Conservation (phyloP, 768 basidiomycete species). For the Trametes punicea region DNA sequence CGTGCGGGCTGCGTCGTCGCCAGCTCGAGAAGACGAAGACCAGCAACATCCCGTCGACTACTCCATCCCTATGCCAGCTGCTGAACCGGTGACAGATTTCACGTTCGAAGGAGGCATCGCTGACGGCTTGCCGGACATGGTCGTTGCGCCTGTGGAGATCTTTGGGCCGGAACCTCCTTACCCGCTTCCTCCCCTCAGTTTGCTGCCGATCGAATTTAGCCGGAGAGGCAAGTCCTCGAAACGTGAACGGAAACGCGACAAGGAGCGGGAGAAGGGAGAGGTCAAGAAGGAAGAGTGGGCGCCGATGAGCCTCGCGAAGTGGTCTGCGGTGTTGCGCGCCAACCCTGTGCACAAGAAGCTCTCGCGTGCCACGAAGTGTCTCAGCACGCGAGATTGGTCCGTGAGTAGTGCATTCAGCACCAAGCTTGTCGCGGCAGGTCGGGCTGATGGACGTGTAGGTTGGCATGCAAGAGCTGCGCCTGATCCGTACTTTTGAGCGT, state of each 20-base stretch:
- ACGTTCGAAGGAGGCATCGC: neutral
- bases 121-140: neutral
- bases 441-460: conserved; percentile 42
- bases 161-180: conserved; percentile 42
- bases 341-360: conserved; percentile 77
- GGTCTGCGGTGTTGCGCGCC: conserved; percentile 70
- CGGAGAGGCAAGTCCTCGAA: conserved; percentile 47
- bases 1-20: neutral
- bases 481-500: conserved; percentile 77
- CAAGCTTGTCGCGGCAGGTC: neutral
- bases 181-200: conserved; percentile 51
- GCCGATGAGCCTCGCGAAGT: conserved; percentile 44
- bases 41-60: neutral
- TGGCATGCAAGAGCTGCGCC: conserved; percentile 73
- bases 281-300: conserved; percentile 57
- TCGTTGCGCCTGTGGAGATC: neutral
- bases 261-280: conserved; percentile 43
- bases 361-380: conserved; percentile 67
- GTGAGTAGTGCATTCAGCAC: conserved; percentile 42
- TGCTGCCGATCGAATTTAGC: conserved; percentile 52
- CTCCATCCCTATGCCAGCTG: conserved; percentile 11
- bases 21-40: neutral
- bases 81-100: neutral
- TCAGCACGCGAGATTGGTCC: conserved; percentile 80
- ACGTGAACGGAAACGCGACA: conserved; percentile 49